Conservation (phyloP, 495 filamentous ascomycete genomes). For the Sabuloglossum arenarium region DNA sequence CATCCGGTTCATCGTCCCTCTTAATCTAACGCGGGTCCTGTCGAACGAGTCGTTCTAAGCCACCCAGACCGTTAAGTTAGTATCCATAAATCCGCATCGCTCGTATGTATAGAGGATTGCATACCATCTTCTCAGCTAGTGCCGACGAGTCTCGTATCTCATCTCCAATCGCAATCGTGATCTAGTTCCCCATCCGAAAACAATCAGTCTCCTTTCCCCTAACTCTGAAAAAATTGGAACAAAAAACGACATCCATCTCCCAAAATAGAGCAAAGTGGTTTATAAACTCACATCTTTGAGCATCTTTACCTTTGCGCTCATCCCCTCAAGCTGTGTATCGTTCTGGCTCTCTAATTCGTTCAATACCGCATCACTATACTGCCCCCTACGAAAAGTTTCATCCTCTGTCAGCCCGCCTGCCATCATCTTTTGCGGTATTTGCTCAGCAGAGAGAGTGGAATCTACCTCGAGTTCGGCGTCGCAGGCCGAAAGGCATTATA, state of each 20-base stretch:
- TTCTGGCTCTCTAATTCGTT: constrained; percentile 92
- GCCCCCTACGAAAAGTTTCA: constrained; percentile 35
- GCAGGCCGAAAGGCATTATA: constrained; percentile 33
- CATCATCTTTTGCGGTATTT: not conserved
- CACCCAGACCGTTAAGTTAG: not conserved
- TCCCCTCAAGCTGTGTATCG: constrained; percentile 73
- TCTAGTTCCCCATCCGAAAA: constrained; percentile 22
- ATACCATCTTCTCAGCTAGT: constrained; percentile 54
- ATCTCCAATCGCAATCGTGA: constrained; percentile 81
- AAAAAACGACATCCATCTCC: no score
- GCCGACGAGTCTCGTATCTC: constrained; percentile 78
- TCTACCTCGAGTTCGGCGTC: constrained; percentile 62
- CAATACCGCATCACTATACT: constrained; percentile 84
- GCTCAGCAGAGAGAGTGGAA: not conserved
- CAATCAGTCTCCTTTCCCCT: not conserved
- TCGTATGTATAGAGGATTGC: not conserved
- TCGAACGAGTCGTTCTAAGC: constrained; percentile 63
- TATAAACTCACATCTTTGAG: constrained; percentile 60
- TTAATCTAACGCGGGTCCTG: constrained; percentile 51
- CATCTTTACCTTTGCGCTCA: constrained; percentile 74
- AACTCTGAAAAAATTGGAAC: no score
- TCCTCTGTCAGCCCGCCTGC: not conserved
- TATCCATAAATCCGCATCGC: not conserved
- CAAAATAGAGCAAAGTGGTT: not conserved
- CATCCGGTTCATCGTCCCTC: constrained; percentile 94